A percentile compares a stretch with the other conserved stretches of the same genome.
phyloP scores from a whole-genome alignment of 2,329 filamentous ascomycete genomes.

The Paecilomyces niveus region DNA sequence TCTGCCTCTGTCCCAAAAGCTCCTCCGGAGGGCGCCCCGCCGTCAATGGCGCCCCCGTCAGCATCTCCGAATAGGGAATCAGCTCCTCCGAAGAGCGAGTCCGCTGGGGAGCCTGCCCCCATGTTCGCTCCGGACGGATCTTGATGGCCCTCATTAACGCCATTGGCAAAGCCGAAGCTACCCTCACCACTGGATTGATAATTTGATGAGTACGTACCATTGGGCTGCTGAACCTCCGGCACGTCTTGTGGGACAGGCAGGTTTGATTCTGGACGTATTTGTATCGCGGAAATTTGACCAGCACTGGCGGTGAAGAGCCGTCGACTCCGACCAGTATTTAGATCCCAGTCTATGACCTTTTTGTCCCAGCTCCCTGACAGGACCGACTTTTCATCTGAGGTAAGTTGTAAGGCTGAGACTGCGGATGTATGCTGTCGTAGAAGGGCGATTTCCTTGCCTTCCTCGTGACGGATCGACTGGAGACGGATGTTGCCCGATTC shows the following conservation, averaged over 20 bases:
- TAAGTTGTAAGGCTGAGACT: slow-evolving; percentile 76
- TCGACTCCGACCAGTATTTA: slow-evolving; percentile 74
- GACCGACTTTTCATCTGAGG: slow-evolving; percentile 77
- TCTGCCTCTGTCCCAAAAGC: slow-evolving; percentile 75
- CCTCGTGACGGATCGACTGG: slow-evolving; percentile 87
- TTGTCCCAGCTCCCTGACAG: slow-evolving; percentile 97
- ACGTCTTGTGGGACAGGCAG: slow-evolving; percentile 69
- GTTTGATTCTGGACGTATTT: slow-evolving; percentile 70
- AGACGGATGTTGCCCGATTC: slow-evolving; percentile 90
- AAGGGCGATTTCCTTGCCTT: slow-evolving; percentile 79
- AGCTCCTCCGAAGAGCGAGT: slow-evolving; percentile 78
- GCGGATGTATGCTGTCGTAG: slow-evolving; percentile 82
- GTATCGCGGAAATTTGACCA: slow-evolving; percentile 80
- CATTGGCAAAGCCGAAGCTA: slow-evolving; percentile 41
- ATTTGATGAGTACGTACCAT: slow-evolving; percentile 70
- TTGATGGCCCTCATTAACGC: slow-evolving; percentile 25
- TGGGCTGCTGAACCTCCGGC: slow-evolving; percentile 43
- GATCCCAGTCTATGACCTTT: slow-evolving; percentile 85
- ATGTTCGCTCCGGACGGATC: slow-evolving; percentile 44
- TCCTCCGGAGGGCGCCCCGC: slow-evolving; percentile 47
- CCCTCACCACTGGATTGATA: slow-evolving; percentile 49
- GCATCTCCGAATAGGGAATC: slow-evolving; percentile 87
- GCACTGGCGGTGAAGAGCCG: slow-evolving; percentile 70
- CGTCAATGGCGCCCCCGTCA: slow-evolving; percentile 46
- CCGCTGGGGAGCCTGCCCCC: slow-evolving; percentile 58